Evolutionary conservation across 805 yeast species (phyloP).

Genomic region (Wickerhamiella hasegawae): DNA sequence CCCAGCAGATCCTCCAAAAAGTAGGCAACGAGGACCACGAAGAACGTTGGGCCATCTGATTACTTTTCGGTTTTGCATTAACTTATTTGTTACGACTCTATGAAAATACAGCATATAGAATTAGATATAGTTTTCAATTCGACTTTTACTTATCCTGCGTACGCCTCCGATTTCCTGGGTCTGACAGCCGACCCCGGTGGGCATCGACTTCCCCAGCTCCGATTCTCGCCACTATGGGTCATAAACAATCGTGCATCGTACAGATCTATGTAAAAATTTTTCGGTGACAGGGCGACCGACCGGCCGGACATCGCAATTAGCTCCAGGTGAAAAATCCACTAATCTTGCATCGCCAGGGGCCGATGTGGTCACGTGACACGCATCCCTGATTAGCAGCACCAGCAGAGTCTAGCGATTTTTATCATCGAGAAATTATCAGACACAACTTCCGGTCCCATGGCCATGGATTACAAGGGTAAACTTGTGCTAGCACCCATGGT

Average conservation of each 20-base stretch:
- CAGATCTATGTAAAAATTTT: no score
- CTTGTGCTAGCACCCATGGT: constrained; percentile 90
- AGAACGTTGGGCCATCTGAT: neutral
- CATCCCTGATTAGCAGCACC: neutral
- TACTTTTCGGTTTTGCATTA: neutral
- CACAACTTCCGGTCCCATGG: neutral
- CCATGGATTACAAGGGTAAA: constrained; percentile 47
- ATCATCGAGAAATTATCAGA: neutral
- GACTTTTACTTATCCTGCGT: neutral
- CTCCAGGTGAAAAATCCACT: no score
- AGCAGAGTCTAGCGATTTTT: neutral
- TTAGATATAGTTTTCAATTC: neutral
- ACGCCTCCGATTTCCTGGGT: neutral
- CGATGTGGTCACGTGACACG: neutral
- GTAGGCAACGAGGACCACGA: constrained; percentile 7
- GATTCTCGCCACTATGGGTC: no score
- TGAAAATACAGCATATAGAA: neutral
- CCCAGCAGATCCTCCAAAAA: constrained; percentile 20
- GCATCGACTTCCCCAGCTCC: no score
- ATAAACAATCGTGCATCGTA: no score
- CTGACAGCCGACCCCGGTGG: neutral
- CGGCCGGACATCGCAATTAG: no score
- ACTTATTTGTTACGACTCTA: neutral
- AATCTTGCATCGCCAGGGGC: neutral
- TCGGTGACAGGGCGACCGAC: no score